A percentile compares a stretch with the other conserved stretches of the same genome.
Conservation (phyloP, 345 rosid species). For the Salix koriyanagi region DNA sequence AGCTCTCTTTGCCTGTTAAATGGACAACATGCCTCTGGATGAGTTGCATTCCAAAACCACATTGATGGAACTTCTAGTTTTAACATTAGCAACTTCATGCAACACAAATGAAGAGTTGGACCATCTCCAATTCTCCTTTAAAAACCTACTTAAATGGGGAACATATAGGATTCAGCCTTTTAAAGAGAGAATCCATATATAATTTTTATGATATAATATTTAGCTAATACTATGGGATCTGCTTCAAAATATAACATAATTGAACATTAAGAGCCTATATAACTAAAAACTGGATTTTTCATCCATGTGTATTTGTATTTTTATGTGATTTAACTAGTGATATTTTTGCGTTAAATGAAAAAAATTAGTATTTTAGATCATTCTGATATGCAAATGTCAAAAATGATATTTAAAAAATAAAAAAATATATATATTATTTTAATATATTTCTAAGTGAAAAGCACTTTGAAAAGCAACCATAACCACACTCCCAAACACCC, state of each 20-base stretch:
- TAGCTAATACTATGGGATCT: neutral
- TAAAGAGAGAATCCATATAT: neutral
- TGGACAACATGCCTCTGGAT: neutral
- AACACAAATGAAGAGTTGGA: neutral
- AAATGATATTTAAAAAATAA: no score
- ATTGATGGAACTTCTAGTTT: neutral
- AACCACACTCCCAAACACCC: no score
- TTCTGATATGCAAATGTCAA: no score
- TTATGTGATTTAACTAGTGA: no score
- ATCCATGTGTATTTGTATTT: neutral
- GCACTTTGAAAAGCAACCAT: no score
- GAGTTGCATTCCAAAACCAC: neutral
- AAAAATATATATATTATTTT: no score
- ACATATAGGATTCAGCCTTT: neutral
- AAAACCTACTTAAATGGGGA: neutral
- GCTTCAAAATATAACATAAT: neutral
- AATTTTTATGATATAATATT: neutral
- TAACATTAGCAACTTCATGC: neutral
- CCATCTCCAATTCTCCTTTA: neutral
- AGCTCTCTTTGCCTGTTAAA: conserved; percentile 69
- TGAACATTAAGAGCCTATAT: neutral
- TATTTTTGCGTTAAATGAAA: no score
- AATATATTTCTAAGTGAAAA: no score
- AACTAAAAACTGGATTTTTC: neutral
- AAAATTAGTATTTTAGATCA: no score